Evolutionary conservation across 2,329 filamentous ascomycete genomes (phyloP), one percentile per base, ranked within the genome.

Genomic region (Claviceps pusilla): DNA sequence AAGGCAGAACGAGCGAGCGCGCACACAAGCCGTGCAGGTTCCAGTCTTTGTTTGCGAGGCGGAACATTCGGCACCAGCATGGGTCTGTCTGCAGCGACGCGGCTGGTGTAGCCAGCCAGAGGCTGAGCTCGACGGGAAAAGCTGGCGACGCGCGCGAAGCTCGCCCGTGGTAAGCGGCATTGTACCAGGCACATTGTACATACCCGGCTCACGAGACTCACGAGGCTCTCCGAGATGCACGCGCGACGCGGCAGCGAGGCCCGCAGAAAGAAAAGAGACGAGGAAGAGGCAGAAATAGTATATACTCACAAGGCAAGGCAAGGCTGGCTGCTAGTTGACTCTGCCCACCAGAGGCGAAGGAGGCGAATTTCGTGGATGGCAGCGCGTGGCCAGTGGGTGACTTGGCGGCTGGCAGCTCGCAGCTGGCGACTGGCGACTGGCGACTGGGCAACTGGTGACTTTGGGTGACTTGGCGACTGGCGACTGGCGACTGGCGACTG

Each of bases 221-320:
- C 35, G 35, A 37, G 35, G 35, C 35, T 9, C 35, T 11, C 35
- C 7, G 35, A 9, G 35, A 37, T 37, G 35, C 35, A 50, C 16
- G 35, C 50, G 45, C 31, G 57, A 49, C 55, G 48, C 37, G 41
- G 16, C 31, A 33, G 41, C 28, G 28, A 54, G 55, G 53, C 55
- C 19, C 19, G 19, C 19, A 19, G 19, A 19, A 19, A 19, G 57
- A 52, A 61, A 57, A 56, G 54, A 50, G 49, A 56, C 50, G 58
- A 51, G 55, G 42, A 10, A 45, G n/a, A 29, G 24, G 11, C 19
- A 29, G 24, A 14, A 3, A 29, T 29, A 59, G 57, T 64, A 69
- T 66, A 58, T 64, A 71, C 68, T 70, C 64, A 70, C 68, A 1
- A 19, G 19, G 19, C 19, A 62, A 47, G 63, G 63, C 62, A 59